phyloP scores from a whole-genome alignment of 495 filamentous ascomycete genomes.

The Copromyces sp. region DNA sequence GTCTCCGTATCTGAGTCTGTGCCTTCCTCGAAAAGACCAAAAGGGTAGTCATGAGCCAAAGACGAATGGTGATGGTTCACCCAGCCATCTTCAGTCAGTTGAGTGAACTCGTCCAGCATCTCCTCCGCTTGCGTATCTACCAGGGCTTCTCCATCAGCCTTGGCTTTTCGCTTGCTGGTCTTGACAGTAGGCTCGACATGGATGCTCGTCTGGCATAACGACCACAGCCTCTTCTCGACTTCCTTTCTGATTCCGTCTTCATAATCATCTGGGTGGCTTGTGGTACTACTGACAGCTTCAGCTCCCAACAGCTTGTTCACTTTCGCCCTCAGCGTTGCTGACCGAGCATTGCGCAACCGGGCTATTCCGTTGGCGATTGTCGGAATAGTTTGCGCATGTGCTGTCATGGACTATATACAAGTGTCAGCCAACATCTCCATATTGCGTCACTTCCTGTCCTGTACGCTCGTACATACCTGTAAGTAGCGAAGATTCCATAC shows the following conservation, averaged over 20 bases:
- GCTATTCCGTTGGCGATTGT: constrained; percentile 14
- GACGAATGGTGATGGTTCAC: not conserved
- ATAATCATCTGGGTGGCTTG: not conserved
- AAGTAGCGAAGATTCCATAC: constrained; percentile 37
- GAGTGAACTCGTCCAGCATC: not conserved
- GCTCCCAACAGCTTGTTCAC: not conserved
- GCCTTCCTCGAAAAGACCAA: not conserved
- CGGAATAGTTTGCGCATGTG: constrained; percentile 14
- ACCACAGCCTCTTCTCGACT: constrained; percentile 12
- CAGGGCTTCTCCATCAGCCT: not conserved
- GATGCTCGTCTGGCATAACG: constrained; percentile 18
- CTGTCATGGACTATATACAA: constrained; percentile 12
- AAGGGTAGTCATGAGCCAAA: not conserved
- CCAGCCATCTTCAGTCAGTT: not conserved
- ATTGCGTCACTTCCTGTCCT: no score
- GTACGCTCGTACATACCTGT: constrained; percentile 15
- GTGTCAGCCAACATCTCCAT: not conserved
- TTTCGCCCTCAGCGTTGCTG: constrained; percentile 17
- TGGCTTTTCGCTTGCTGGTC: not conserved
- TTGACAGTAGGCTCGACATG: constrained; percentile 5
- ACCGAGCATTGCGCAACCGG: constrained; percentile 15
- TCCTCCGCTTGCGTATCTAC: not conserved
- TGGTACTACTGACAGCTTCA: not conserved
- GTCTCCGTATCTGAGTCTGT: not conserved
- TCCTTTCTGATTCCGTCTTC: constrained; percentile 1